Evolutionary conservation across 352 stramenopile species (phyloP), one percentile per base, ranked within the genome.

Genomic region (Phytophthora melonis): DNA sequence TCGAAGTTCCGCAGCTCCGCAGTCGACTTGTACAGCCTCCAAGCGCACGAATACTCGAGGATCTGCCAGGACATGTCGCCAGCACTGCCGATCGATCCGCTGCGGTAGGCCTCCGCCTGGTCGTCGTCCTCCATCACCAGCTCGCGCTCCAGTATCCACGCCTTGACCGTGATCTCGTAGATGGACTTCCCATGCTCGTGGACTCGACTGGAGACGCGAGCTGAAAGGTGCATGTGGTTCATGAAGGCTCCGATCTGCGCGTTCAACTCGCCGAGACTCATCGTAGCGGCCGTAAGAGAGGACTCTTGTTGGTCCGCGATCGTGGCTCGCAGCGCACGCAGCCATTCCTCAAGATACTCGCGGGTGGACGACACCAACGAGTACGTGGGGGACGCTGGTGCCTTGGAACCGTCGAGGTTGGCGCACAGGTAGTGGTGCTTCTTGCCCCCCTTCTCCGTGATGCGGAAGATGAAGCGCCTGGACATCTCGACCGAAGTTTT

Each of bases 111-210:
- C 1, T 66, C 32, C 21, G 63, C 32, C 21, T 77, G 58, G 7
- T 66, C 62, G 41, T 71, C 53, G 13, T 43, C 64, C 3, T 67
- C 58, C 11, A 59, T 30, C 9, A 81, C 74, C 27, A 88, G 77
- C 64, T 94, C 87, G 8, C 84, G 78, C 50, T 84, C 72, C 30
- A 94, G 75, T 60, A 86, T 86, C 87, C 87, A 94, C 10, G 83
- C 82, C 32, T 87, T 84, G 25, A 84, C 73, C 7, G 72, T 75
- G 43, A 94, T 19, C 34, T 90, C 77, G 68, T 92, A 93, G 11
- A 77, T 77, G 25, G 71, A 79, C 59, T 69, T 68, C 5, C 73
- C 70, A 23, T 70, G 49, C 23, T 78, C 72, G 16, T 65, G 27
- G 5, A 54, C 47, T 11, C 85, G 75, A 49, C 63, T 62, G 0